A percentile compares a stretch with the other conserved stretches of the same genome.
phyloP scores from a whole-genome alignment of 306 rosid species.

The Pueraria montana region DNA sequence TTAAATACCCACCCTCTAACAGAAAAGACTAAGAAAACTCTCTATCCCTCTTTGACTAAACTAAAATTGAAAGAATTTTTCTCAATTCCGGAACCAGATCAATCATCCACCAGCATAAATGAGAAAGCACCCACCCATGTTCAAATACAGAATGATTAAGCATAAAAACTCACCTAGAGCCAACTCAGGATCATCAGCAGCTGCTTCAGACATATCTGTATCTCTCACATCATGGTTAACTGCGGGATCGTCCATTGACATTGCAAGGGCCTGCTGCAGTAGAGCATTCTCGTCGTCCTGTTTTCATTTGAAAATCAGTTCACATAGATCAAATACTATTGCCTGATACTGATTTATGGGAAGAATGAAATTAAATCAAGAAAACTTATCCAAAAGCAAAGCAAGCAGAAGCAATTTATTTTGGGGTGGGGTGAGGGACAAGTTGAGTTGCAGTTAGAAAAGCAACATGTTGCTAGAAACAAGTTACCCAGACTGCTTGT shows the following conservation, averaged over 20 bases:
- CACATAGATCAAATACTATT: conserved; percentile 9
- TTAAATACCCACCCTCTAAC: conserved; percentile 9
- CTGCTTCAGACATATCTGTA: conserved; percentile 87
- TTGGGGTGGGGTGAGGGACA: not conserved
- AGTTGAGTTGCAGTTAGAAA: conserved; percentile 5
- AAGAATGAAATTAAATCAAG: not conserved
- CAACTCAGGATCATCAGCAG: conserved; percentile 85
- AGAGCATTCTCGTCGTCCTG: conserved; percentile 85
- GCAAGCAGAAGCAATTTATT: not conserved
- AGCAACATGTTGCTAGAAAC: not conserved
- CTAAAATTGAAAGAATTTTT: conserved; percentile 12
- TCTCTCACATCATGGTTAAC: conserved; percentile 71
- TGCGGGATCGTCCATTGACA: conserved; percentile 97
- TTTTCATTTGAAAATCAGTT: conserved; percentile 39
- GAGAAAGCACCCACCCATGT: conserved; percentile 13
- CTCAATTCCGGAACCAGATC: conserved; percentile 30
- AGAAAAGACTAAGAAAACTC: conserved; percentile 15
- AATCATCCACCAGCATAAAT: conserved; percentile 10
- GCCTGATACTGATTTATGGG: not conserved
- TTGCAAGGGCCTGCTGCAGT: conserved; percentile 97
- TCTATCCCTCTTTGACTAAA: conserved; percentile 14
- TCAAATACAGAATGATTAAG: conserved; percentile 27
- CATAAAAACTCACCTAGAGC: conserved; percentile 78
- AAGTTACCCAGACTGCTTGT: conserved; percentile 2
- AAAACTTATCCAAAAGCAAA: conserved; percentile 16